Conservation (phyloP, 805 yeast species). For the Ogataea parapolymorpha region DNA sequence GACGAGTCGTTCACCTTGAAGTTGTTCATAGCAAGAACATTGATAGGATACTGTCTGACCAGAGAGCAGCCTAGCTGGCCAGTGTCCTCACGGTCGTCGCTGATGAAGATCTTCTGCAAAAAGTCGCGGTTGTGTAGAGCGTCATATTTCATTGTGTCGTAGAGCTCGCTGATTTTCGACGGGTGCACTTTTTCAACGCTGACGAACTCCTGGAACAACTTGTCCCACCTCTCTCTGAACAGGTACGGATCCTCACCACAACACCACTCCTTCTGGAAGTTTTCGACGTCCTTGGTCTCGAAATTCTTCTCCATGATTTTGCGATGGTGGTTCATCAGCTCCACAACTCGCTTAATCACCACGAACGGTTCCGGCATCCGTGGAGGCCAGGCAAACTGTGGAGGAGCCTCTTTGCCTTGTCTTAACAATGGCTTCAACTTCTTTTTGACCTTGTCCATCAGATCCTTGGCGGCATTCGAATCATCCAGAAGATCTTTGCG, state of each 20-base stretch:
- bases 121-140: conserved; percentile 93
- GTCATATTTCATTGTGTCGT: conserved; percentile 98
- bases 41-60: conserved; percentile 71
- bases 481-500: conserved; percentile 92
- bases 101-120: conserved; percentile 76
- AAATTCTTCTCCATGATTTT: conserved; percentile 81
- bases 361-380: conserved; percentile 96
- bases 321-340: conserved; percentile 88
- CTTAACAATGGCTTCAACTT: conserved; percentile 89
- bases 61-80: conserved; percentile 46
- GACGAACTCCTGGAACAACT: conserved; percentile 85
- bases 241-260: conserved; percentile 91
- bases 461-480: conserved; percentile 95
- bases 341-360: conserved; percentile 91
- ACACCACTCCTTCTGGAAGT: conserved; percentile 85
- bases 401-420: conserved; percentile 95
- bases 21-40: conserved; percentile 71
- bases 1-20: conserved; percentile 54
- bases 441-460: conserved; percentile 97
- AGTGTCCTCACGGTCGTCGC: conserved; percentile 43
- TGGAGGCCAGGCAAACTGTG: conserved; percentile 98
- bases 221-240: conserved; percentile 96
- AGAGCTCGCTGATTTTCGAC: conserved; percentile 90
- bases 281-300: conserved; percentile 57
- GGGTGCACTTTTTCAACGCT: conserved; percentile 97